Evolutionary conservation across 1,139 yeast species (phyloP).

Genomic region (Sugiyamaella castrensis): DNA sequence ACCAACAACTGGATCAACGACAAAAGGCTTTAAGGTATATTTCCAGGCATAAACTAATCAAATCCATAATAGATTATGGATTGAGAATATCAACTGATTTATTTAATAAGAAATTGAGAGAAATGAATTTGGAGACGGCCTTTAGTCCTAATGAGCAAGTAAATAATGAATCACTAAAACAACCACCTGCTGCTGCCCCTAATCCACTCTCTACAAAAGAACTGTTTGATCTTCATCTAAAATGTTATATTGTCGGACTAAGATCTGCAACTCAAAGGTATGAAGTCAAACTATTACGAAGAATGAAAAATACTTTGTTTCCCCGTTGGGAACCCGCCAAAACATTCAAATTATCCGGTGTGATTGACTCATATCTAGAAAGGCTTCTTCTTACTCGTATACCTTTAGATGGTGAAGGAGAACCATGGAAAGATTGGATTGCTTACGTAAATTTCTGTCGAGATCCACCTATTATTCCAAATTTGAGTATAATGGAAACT

Average conservation of each 20-base stretch:
- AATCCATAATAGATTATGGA: neutral
- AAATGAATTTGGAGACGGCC: neutral
- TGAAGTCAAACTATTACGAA: conserved; percentile 1
- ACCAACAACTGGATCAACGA: neutral
- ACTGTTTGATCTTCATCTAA: conserved; percentile 2
- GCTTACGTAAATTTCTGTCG: conserved; percentile 1
- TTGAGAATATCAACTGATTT: neutral
- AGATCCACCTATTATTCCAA: conserved; percentile 10
- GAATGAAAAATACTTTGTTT: neutral
- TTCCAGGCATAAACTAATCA: conserved; percentile 2
- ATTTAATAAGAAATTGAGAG: neutral
- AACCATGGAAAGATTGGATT: conserved; percentile 1
- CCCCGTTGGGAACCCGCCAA: conserved; percentile 4
- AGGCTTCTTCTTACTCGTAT: neutral
- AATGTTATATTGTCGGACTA: conserved; percentile 1
- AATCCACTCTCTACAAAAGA: neutral
- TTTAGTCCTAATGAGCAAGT: neutral
- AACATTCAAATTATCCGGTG: neutral
- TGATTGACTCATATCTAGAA: neutral
- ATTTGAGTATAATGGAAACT: neutral
- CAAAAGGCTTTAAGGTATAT: conserved; percentile 2
- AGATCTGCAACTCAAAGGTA: neutral
- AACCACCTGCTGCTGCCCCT: no score
- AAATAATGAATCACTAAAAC: neutral
- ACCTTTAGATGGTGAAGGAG: neutral